phyloP scores from a whole-genome alignment of 352 stramenopile genomes.

The Phytophthora pini region DNA sequence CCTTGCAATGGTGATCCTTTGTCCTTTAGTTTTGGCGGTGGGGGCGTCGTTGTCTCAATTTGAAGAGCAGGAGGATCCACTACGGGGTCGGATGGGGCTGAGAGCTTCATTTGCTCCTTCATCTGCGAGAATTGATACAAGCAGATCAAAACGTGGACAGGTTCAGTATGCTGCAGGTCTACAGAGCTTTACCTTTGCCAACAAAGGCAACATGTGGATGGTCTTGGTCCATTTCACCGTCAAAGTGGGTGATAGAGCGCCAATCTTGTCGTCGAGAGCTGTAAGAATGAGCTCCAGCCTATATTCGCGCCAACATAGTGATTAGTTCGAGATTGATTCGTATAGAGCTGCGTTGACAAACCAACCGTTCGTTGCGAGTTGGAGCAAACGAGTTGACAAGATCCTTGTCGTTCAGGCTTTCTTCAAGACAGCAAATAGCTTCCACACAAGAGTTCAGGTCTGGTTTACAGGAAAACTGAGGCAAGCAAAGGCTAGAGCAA shows the following conservation, averaged over 20 bases:
- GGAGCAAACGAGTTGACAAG: conserved; percentile 16
- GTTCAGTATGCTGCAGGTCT: not conserved
- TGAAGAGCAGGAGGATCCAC: conserved; percentile 3
- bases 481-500: conserved; percentile 13
- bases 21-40: conserved; percentile 8
- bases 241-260: conserved; percentile 3
- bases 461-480: not conserved
- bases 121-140: conserved; percentile 13
- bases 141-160: conserved; percentile 1
- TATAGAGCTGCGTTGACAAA: not conserved
- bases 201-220: conserved; percentile 21
- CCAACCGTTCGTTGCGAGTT: conserved; percentile 30
- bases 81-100: not conserved
- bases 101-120: conserved; percentile 8
- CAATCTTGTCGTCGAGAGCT: conserved; percentile 25
- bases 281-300: conserved; percentile 35
- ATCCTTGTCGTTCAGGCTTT: conserved; percentile 3
- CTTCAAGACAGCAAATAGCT: conserved; percentile 21
- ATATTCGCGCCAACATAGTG: not conserved
- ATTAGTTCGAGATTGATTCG: not conserved
- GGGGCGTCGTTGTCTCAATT: not conserved
- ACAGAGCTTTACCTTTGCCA: conserved; percentile 19
- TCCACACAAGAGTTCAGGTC: conserved; percentile 7
- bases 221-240: conserved; percentile 29
- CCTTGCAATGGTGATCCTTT: conserved; percentile 22